phyloP scores from a whole-genome alignment of 805 yeast species.

The Saturnispora serradocipensis region DNA sequence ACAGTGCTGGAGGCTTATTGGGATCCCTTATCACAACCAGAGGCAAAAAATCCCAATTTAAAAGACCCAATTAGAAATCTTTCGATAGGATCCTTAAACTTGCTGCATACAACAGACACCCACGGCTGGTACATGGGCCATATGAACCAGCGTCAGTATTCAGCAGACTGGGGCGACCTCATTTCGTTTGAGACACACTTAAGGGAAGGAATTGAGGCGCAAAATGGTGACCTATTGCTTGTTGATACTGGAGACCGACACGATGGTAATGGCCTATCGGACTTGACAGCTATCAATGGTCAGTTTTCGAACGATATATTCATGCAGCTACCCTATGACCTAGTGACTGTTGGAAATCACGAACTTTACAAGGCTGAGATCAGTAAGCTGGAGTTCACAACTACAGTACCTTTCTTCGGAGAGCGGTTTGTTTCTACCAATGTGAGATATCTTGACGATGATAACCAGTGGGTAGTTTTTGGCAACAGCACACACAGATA shows the following conservation, averaged over 20 bases:
- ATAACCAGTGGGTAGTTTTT: conserved; percentile 46
- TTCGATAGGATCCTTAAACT: conserved; percentile 63
- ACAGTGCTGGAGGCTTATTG: background rate
- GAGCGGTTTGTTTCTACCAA: conserved; percentile 64
- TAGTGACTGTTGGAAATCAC: conserved; percentile 84
- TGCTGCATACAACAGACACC: conserved; percentile 91
- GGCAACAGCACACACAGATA: conserved; percentile 57
- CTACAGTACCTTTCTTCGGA: conserved; percentile 48
- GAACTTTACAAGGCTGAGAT: conserved; percentile 68
- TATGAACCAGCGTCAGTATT: conserved; percentile 61
- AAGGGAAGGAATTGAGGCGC: conserved; percentile 20
- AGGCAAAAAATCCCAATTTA: background rate
- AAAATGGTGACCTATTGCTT: conserved; percentile 55
- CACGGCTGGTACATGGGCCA: conserved; percentile 98
- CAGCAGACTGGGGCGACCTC: conserved; percentile 91
- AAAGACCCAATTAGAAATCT: conserved; percentile 3
- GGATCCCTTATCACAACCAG: background rate
- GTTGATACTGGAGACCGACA: conserved; percentile 91
- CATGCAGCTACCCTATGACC: conserved; percentile 57
- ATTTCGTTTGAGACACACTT: conserved; percentile 55
- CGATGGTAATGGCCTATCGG: conserved; percentile 89
- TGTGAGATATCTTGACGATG: conserved; percentile 45
- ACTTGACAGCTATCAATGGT: conserved; percentile 71
- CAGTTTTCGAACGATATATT: conserved; percentile 51
- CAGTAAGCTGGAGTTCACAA: conserved; percentile 55